A percentile compares a stretch with the other conserved stretches of the same genome.
phyloP scores from a whole-genome alignment of 1,284 basidiomycete species.

The Xerocomus minutiporus region DNA sequence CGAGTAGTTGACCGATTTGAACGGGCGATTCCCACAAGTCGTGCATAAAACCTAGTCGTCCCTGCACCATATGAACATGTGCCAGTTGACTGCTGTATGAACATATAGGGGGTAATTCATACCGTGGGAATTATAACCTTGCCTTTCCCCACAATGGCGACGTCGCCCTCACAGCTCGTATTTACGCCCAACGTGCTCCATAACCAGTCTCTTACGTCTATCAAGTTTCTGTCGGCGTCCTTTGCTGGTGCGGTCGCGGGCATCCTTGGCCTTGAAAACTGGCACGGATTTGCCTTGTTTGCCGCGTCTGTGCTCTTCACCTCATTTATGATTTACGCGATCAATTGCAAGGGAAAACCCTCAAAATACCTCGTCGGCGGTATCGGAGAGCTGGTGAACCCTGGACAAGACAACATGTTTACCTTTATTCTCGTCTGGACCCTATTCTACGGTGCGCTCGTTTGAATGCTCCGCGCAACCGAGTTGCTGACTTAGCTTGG shows the following conservation, averaged over 20 bases:
- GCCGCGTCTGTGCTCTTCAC: conserved; percentile 62
- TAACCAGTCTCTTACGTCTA: conserved; percentile 59
- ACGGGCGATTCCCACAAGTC: not conserved
- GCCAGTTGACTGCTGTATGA: no score
- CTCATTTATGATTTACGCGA: conserved; percentile 55
- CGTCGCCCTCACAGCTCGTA: conserved; percentile 48
- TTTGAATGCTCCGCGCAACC: conserved; percentile 36
- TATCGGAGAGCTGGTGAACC: conserved; percentile 62
- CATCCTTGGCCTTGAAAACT: conserved; percentile 81
- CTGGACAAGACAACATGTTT: conserved; percentile 81
- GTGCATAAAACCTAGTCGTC: no score
- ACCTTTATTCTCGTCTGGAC: conserved; percentile 89
- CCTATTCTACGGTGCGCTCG: conserved; percentile 71
- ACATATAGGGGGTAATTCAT: not conserved
- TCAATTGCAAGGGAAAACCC: conserved; percentile 66
- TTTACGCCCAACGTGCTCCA: conserved; percentile 69
- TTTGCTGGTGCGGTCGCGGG: conserved; percentile 83
- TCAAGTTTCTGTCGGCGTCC: conserved; percentile 76
- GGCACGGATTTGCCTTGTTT: conserved; percentile 77
- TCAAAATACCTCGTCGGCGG: conserved; percentile 59
- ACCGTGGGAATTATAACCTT: conserved; percentile 14
- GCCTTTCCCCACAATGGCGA: conserved; percentile 20
- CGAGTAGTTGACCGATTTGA: no score
- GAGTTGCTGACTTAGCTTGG: conserved; percentile 11
- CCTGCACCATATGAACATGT: no score